A percentile compares a stretch with the other conserved stretches of the same genome.
phyloP scores from a whole-genome alignment of 441 rosid species.

The Pelargonium myrrhifolium region DNA sequence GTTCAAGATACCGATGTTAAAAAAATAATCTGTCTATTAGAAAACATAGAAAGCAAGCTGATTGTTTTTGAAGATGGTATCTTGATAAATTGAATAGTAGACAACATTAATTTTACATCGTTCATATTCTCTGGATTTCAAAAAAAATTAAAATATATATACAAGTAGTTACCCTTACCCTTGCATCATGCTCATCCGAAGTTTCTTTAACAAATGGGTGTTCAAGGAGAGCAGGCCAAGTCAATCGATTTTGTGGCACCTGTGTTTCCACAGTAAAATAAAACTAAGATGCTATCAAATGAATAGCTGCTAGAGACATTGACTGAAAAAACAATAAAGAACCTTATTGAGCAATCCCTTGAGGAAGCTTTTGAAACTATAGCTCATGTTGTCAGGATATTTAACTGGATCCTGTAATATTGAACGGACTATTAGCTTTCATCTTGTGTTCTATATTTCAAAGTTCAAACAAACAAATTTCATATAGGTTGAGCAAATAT shows the following conservation, averaged over 20 bases:
- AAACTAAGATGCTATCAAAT: slow-evolving; percentile 9
- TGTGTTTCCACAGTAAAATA: slow-evolving; percentile 30
- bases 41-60: not conserved
- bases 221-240: slow-evolving; percentile 93
- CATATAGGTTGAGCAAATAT: slow-evolving; percentile 11
- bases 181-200: slow-evolving; percentile 52
- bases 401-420: slow-evolving; percentile 85
- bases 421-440: slow-evolving; percentile 31
- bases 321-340: slow-evolving; percentile 7
- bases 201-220: slow-evolving; percentile 91
- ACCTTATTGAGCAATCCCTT: slow-evolving; percentile 97
- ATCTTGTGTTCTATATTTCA: slow-evolving; percentile 14
- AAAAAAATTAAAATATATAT: slow-evolving; percentile 9
- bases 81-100: not conserved
- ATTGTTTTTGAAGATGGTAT: not conserved
- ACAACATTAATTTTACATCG: not conserved
- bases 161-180: slow-evolving; percentile 51
- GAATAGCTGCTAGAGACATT: slow-evolving; percentile 10
- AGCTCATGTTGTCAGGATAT: slow-evolving; percentile 91
- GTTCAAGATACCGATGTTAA: not conserved
- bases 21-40: not conserved
- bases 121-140: not conserved
- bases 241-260: slow-evolving; percentile 87
- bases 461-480: slow-evolving; percentile 12
- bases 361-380: slow-evolving; percentile 74